A percentile compares a stretch with the other conserved stretches of the same genome.
Conservation (phyloP, 805 yeast species). For the Vanderwaltozyma verrucispora region DNA sequence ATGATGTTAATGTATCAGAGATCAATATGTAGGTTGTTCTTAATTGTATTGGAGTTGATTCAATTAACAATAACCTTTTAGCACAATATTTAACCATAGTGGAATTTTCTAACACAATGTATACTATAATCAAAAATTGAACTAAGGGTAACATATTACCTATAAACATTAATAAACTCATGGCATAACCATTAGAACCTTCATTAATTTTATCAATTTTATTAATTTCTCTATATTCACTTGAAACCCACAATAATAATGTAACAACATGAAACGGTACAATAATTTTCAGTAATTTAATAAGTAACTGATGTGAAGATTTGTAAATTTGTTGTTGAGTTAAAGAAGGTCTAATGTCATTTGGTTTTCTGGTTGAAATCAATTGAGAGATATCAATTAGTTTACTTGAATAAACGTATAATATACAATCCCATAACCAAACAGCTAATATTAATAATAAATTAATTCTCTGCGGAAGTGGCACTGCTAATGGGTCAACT, state of each 20-base stretch:
- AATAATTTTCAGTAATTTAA: conserved; percentile 14
- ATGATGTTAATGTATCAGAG: conserved; percentile 79
- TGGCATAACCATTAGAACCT: too few species aligned
- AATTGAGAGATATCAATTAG: conserved; percentile 34
- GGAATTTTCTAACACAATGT: conserved; percentile 24
- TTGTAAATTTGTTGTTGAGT: conserved; percentile 33
- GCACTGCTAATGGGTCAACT: conserved; percentile 14
- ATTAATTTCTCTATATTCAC: conserved; percentile 6
- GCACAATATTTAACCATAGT: conserved; percentile 32
- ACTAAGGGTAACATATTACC: conserved; percentile 11
- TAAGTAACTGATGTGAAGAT: conserved; percentile 19
- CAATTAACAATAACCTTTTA: conserved; percentile 29
- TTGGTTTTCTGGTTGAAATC: conserved; percentile 13
- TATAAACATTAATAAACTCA: too few species aligned
- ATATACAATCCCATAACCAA: conserved; percentile 43
- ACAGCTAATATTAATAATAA: conserved; percentile 40
- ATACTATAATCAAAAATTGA: conserved; percentile 13
- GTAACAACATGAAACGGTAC: conserved; percentile 15
- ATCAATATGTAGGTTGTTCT: conserved; percentile 58
- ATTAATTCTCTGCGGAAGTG: conserved; percentile 44
- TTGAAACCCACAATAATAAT: conserved; percentile 1
- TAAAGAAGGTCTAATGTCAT: conserved; percentile 17
- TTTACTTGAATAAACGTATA: conserved; percentile 30
- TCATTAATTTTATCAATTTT: neutral
- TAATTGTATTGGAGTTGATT: conserved; percentile 26